Conservation (phyloP, 2,329 filamentous ascomycete genomes). For the Colletotrichum graminicola region DNA sequence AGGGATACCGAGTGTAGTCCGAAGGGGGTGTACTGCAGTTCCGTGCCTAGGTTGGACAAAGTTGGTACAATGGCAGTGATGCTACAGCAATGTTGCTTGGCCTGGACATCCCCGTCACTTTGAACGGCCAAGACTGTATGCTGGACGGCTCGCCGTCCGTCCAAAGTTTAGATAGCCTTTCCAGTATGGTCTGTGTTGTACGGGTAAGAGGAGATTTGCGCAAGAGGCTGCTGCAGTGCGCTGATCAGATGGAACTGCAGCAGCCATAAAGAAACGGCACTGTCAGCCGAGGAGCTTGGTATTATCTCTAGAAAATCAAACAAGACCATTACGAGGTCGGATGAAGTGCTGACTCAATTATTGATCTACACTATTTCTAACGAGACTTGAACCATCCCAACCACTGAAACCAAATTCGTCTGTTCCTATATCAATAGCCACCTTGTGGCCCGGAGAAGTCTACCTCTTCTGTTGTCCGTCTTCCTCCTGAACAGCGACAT, state of each 20-base stretch:
- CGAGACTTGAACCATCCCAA: conserved; percentile 28
- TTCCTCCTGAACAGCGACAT: background rate
- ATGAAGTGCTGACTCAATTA: conserved; percentile 11
- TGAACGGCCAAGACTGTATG: background rate
- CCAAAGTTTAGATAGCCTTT: background rate
- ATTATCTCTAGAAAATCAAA: conserved; percentile 20
- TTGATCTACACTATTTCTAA: conserved; percentile 3
- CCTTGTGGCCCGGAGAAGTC: background rate
- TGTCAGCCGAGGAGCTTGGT: conserved; percentile 6
- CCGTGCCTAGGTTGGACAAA: background rate
- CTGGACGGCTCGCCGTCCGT: background rate
- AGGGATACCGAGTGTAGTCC: conserved; percentile 36
- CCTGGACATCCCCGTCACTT: conserved; percentile 17
- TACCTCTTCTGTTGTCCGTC: background rate
- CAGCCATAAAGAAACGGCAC: conserved; percentile 38
- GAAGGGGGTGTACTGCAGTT: conserved; percentile 35
- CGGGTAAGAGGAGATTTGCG: conserved; percentile 13
- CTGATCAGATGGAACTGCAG: conserved; percentile 33
- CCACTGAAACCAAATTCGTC: conserved; percentile 30
- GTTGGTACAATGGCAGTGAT: conserved; percentile 18
- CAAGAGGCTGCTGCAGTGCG: conserved; percentile 26
- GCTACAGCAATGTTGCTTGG: conserved; percentile 16
- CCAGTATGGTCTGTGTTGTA: conserved; percentile 16
- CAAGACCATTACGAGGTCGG: conserved; percentile 8
- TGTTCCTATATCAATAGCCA: conserved; percentile 19